phyloP scores from a whole-genome alignment of 1,284 basidiomycete genomes.

The Lentinula novae-zelandiae region DNA sequence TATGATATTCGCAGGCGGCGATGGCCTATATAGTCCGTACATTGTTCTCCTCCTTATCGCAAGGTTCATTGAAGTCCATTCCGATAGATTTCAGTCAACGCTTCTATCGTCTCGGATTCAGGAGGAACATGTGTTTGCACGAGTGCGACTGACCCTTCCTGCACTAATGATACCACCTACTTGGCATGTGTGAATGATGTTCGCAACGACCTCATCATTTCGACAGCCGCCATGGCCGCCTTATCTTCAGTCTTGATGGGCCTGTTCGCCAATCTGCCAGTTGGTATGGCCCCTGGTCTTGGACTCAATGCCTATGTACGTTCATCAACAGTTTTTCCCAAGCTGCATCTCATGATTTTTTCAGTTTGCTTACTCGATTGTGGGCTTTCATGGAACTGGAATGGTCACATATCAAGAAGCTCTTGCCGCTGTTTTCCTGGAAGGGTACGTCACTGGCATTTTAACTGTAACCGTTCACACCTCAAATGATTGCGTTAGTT shows the following conservation, averaged over 20 bases:
- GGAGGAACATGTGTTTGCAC: constrained; percentile 81
- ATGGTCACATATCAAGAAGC: constrained; percentile 78
- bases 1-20: constrained; percentile 39
- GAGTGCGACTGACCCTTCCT: constrained; percentile 41
- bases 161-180: constrained; percentile 59
- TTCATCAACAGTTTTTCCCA: constrained; percentile 14
- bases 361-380: constrained; percentile 85
- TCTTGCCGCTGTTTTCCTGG: constrained; percentile 84
- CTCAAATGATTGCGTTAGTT: constrained; percentile 34
- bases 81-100: constrained; percentile 78
- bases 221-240: constrained; percentile 76
- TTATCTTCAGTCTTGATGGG: constrained; percentile 83
- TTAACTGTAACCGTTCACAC: not conserved
- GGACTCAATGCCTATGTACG: constrained; percentile 82
- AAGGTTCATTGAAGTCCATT: constrained; percentile 21
- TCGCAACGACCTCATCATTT: constrained; percentile 70
- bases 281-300: constrained; percentile 78
- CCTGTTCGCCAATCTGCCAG: constrained; percentile 78
- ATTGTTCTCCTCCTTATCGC: constrained; percentile 1
- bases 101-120: constrained; percentile 69
- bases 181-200: constrained; percentile 64
- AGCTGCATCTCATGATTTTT: constrained; percentile 1
- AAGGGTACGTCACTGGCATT: constrained; percentile 51
- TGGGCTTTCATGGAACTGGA: constrained; percentile 79
- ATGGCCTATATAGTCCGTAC: constrained; percentile 56